These are phyloP conservation scores for Rheum nobile DNA, from an alignment of 148 eudicot genomes.

Conservation along the genomic window DNA sequence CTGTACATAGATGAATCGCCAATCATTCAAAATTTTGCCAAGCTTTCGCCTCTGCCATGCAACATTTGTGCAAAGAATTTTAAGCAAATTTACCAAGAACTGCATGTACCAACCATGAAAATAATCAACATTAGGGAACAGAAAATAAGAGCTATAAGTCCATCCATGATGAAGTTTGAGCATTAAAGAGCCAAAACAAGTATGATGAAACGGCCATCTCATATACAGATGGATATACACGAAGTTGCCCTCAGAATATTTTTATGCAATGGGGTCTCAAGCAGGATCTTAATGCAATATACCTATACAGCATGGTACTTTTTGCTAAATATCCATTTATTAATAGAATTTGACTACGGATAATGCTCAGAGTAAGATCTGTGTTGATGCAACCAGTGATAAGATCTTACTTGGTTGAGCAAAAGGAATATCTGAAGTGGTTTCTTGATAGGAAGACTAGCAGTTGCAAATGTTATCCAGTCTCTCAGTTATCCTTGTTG, in stretches of 20 bases:
- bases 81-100: constrained; percentile 66
- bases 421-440: not conserved
- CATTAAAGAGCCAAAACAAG: not conserved
- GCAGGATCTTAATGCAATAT: not conserved
- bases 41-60: constrained; percentile 99
- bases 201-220: not conserved
- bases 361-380: not conserved
- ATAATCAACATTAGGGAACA: not conserved
- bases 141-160: constrained; percentile 2
- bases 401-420: not conserved
- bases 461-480: not conserved
- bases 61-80: constrained; percentile 75
- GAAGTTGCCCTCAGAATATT: not conserved
- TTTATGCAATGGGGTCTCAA: not conserved
- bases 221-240: not conserved
- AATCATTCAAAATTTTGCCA: constrained; percentile 91
- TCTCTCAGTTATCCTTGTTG: not conserved
- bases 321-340: not conserved
- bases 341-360: not conserved
- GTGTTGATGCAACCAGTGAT: not conserved
- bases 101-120: constrained; percentile 31
- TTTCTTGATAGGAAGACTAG: not conserved
- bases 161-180: not conserved
- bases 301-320: not conserved
- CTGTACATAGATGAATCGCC: constrained; percentile 86